Evolutionary conservation across 1,139 yeast species (phyloP).

Genomic region (Zygotorulaspora mrakii): DNA sequence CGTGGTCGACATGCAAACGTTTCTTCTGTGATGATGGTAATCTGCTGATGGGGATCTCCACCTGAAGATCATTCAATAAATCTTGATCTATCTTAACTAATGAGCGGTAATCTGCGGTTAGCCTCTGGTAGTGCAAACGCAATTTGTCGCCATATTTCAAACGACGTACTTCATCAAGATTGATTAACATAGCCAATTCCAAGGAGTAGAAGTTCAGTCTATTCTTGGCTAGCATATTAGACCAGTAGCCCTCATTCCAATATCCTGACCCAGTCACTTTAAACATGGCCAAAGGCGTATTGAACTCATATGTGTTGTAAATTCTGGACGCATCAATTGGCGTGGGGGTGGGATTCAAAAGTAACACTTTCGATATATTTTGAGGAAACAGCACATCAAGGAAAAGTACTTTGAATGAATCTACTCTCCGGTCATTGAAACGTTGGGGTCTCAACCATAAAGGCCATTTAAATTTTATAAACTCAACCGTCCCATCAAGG

Average conservation of each 20-base stretch:
- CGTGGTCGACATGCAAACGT: slow-evolving; percentile 2
- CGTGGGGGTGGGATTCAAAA: slow-evolving; percentile 74
- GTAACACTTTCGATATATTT: slow-evolving; percentile 67
- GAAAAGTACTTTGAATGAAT: slow-evolving; percentile 86
- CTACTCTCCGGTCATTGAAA: slow-evolving; percentile 71
- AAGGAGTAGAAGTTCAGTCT: slow-evolving; percentile 70
- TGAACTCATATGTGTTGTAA: slow-evolving; percentile 5
- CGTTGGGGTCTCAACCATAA: slow-evolving; percentile 75
- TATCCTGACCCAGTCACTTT: slow-evolving; percentile 86
- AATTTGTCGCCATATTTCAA: slow-evolving; percentile 72
- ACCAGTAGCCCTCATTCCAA: slow-evolving; percentile 96
- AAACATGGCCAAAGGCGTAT: slow-evolving; percentile 20
- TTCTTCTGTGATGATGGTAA: slow-evolving; percentile 6
- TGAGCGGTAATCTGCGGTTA: slow-evolving; percentile 76
- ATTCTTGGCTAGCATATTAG: slow-evolving; percentile 53
- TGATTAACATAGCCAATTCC: slow-evolving; percentile 73
- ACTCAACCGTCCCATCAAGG: slow-evolving; percentile 46
- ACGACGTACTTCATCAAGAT: slow-evolving; percentile 60
- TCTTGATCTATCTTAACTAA: slow-evolving; percentile 87
- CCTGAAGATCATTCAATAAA: slow-evolving; percentile 80
- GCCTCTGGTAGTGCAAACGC: slow-evolving; percentile 80
- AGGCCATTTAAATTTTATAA: slow-evolving; percentile 89
- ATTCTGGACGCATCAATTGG: slow-evolving; percentile 52
- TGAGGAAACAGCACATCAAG: slow-evolving; percentile 85
- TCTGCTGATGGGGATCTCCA: slow-evolving; percentile 32